Conservation (phyloP, 2,329 filamentous ascomycete species). For the Verticillium zaregamsianum region DNA sequence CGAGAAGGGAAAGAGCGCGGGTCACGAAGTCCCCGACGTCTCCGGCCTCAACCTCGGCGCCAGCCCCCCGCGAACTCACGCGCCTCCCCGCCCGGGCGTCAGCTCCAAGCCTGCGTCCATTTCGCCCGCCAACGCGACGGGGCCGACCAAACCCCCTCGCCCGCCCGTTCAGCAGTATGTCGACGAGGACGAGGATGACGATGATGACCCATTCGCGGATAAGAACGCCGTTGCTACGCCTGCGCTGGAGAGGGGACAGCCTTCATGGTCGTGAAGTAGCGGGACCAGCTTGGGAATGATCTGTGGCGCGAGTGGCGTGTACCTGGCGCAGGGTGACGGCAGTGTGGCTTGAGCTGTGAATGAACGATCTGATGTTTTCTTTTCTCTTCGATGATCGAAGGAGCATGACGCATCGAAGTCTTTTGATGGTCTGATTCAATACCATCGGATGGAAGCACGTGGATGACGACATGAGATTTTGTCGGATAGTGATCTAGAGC, state of each 20-base stretch:
- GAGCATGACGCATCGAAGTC: too few relatives aligned
- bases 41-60: slow-evolving; percentile 37
- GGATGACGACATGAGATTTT: too few relatives aligned
- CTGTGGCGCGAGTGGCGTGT: background rate
- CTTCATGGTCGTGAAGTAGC: slow-evolving; percentile 3
- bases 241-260: slow-evolving; percentile 8
- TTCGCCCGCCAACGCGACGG: slow-evolving; percentile 33
- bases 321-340: background rate
- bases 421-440: too few relatives aligned
- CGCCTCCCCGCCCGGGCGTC: slow-evolving; percentile 43
- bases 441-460: too few relatives aligned
- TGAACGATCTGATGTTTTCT: background rate
- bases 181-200: slow-evolving; percentile 66
- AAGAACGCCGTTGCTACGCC: slow-evolving; percentile 57
- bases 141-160: slow-evolving; percentile 32
- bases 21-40: slow-evolving; percentile 36
- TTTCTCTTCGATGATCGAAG: background rate
- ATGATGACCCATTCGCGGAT: slow-evolving; percentile 86
- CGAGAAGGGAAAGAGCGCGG: slow-evolving; percentile 47
- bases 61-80: slow-evolving; percentile 33
- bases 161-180: slow-evolving; percentile 31
- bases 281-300: background rate
- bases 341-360: background rate
- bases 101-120: slow-evolving; percentile 45
- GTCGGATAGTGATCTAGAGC: too few relatives aligned